These are phyloP conservation scores for Quercus agrifolia DNA, from an alignment of 306 rosid genomes.

Conservation along the genomic window DNA sequence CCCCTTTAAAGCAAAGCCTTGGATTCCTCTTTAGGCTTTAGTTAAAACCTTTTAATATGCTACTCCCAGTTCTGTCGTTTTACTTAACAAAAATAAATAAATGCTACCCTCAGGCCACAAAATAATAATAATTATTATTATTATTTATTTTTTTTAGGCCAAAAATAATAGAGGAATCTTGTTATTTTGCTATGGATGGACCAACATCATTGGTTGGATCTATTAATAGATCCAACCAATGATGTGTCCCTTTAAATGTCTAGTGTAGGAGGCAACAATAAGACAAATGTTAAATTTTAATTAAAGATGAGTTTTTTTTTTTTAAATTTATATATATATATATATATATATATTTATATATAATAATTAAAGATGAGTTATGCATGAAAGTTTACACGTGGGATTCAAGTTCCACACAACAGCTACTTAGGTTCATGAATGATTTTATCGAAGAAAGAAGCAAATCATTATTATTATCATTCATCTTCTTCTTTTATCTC, in stretches of 20 bases:
- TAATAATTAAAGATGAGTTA: not conserved
- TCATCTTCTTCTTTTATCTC: too few species aligned
- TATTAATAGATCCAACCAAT: not conserved
- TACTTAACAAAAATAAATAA: too few species aligned
- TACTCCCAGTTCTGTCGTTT: too few species aligned
- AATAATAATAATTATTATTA: too few species aligned
- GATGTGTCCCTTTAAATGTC: not conserved
- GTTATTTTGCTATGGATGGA: not conserved
- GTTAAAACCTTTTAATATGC: not conserved
- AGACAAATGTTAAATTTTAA: not conserved
- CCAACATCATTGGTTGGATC: not conserved
- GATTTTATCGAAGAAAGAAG: not conserved
- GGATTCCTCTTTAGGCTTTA: slow-evolving; percentile 41
- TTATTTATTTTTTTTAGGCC: not conserved
- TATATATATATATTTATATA: too few species aligned
- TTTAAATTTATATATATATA: too few species aligned
- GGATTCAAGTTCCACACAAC: not conserved
- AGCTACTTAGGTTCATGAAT: not conserved
- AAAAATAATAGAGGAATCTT: not conserved
- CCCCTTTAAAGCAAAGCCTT: slow-evolving; percentile 31
- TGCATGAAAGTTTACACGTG: not conserved
- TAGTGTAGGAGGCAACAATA: not conserved
- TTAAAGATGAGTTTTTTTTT: not conserved
- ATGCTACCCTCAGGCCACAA: too few species aligned
- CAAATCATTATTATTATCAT: not conserved